Evolutionary conservation across 306 rosid species (phyloP).

Genomic region (Carpinus viminea): DNA sequence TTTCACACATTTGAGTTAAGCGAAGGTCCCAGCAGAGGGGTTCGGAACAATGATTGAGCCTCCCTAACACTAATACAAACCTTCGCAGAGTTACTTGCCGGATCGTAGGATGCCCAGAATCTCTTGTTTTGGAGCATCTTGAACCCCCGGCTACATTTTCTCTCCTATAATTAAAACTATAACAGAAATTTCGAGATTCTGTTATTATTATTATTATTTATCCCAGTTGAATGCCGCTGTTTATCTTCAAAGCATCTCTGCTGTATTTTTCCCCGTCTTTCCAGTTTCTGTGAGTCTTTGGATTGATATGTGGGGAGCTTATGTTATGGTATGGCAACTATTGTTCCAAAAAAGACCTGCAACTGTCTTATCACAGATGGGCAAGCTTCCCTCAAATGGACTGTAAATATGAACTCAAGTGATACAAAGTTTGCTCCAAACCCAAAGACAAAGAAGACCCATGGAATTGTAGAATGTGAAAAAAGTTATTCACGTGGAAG

Average conservation of each 20-base stretch:
- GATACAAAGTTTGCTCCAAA: background rate
- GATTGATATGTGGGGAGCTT: too few relatives aligned
- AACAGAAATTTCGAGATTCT: too few relatives aligned
- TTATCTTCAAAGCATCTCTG: too few relatives aligned
- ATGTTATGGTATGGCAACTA: too few relatives aligned
- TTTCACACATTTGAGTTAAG: background rate
- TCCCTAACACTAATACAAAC: constrained; percentile 54
- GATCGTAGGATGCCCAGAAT: constrained; percentile 65
- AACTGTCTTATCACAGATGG: background rate
- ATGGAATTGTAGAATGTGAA: background rate
- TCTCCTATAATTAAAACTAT: background rate
- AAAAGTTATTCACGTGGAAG: background rate
- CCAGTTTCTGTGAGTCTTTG: too few relatives aligned
- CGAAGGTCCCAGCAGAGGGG: constrained; percentile 97
- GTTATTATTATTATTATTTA: too few relatives aligned
- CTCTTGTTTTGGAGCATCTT: constrained; percentile 28
- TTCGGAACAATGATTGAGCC: constrained; percentile 55
- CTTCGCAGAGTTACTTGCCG: constrained; percentile 74
- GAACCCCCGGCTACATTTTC: constrained; percentile 47
- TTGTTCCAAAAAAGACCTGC: too few relatives aligned
- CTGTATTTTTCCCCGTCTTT: too few relatives aligned
- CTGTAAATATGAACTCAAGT: background rate
- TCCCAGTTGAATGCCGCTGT: too few relatives aligned
- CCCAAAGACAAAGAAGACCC: background rate
- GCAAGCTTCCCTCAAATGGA: background rate